Conservation (phyloP, 148 eudicot genomes). For the Vaccinium darrowii region DNA sequence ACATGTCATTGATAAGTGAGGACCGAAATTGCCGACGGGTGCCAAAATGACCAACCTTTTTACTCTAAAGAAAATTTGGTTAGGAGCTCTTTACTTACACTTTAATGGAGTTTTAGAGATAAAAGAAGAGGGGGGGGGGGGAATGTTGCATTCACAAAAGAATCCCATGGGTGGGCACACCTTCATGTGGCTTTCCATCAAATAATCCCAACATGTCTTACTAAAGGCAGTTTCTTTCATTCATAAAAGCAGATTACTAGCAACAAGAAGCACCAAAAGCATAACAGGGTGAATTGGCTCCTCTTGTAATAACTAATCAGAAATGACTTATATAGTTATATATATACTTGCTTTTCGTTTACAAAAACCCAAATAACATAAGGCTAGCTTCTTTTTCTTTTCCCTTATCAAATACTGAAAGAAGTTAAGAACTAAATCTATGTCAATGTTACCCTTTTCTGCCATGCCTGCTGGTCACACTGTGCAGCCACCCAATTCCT, state of each 20-base stretch:
- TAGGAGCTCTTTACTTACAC: no score
- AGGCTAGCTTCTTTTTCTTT: neutral
- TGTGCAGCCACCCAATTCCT: constrained; percentile 77
- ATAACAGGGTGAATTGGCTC: neutral
- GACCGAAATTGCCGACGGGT: neutral
- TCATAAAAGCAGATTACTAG: neutral
- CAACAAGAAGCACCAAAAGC: neutral
- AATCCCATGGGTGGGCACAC: neutral
- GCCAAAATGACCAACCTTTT: neutral
- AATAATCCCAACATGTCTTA: neutral
- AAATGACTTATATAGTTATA: neutral
- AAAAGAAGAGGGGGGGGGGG: neutral
- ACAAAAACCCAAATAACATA: neutral
- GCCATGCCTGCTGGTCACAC: constrained; percentile 42
- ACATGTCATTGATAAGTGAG: neutral
- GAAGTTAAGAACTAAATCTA: neutral
- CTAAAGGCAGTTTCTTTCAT: neutral
- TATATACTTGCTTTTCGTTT: neutral
- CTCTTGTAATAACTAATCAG: neutral
- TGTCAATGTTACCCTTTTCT: constrained; percentile 30
- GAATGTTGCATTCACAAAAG: neutral
- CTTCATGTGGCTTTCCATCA: neutral
- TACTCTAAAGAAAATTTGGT: neutral
- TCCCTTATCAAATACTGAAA: neutral
- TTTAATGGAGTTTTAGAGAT: neutral